Evolutionary conservation across 306 rosid species (phyloP).

Genomic region (Medicago ruthenica): DNA sequence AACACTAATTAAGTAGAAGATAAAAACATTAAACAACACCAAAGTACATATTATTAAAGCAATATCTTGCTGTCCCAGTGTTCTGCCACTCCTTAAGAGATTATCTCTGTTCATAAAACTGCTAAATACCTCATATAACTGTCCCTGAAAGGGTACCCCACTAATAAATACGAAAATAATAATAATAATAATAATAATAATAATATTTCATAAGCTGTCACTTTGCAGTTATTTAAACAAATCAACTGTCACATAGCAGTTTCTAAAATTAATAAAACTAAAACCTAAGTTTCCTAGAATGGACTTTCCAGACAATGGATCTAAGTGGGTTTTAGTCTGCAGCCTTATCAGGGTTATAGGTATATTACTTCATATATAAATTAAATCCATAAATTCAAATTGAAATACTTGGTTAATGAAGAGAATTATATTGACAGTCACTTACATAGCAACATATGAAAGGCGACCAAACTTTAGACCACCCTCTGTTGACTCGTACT

Average conservation of each 20-base stretch:
- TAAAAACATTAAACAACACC: too few relatives aligned
- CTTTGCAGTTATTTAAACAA: not conserved
- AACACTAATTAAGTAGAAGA: too few relatives aligned
- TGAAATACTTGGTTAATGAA: slow-evolving; percentile 17
- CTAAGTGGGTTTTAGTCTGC: not conserved
- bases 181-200: too few relatives aligned
- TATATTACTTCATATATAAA: slow-evolving; percentile 21
- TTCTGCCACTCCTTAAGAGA: too few relatives aligned
- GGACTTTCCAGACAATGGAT: not conserved
- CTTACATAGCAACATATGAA: slow-evolving; percentile 93
- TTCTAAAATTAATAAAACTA: not conserved
- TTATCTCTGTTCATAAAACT: too few relatives aligned
- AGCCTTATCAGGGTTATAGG: not conserved
- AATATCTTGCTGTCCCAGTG: too few relatives aligned
- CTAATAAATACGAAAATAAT: not conserved
- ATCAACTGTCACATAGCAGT: not conserved
- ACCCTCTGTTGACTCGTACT: slow-evolving; percentile 49
- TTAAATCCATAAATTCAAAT: slow-evolving; percentile 20
- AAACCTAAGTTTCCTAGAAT: not conserved
- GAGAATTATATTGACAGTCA: slow-evolving; percentile 37
- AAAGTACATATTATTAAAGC: too few relatives aligned
- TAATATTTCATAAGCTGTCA: not conserved
- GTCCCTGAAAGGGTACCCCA: not conserved
- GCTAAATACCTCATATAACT: not conserved
- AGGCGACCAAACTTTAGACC: slow-evolving; percentile 65